Percentiles rank a stretch among this genome's conserved stretches.
phyloP scores from a whole-genome alignment of 306 rosid genomes.

The Rubus idaeus region DNA sequence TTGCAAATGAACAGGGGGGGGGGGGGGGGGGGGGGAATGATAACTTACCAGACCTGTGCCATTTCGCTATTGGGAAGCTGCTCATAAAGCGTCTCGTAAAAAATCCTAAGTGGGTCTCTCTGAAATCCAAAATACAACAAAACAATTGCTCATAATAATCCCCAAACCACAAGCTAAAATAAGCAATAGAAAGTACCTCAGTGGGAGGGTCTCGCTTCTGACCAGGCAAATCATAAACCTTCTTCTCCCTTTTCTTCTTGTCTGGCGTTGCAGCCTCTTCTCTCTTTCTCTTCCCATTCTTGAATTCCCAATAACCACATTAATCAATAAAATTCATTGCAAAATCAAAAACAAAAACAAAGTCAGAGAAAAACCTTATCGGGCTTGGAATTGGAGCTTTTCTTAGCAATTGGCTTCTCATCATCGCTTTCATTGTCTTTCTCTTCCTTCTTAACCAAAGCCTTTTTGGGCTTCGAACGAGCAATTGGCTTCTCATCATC shows the following conservation, averaged over 20 bases:
- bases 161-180: not conserved
- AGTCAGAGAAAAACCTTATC: conserved; percentile 41
- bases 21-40: not conserved
- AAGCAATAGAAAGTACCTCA: conserved; percentile 43
- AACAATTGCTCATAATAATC: conserved; percentile 9
- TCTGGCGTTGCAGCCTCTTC: conserved; percentile 26
- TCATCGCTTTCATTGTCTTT: conserved; percentile 20
- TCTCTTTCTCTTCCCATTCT: conserved; percentile 20
- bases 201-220: conserved; percentile 89
- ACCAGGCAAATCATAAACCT: conserved; percentile 82
- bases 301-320: conserved; percentile 6
- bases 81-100: conserved; percentile 58
- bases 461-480: not conserved
- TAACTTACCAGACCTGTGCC: conserved; percentile 84
- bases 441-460: conserved; percentile 45
- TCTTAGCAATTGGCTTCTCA: conserved; percentile 35
- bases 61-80: conserved; percentile 74
- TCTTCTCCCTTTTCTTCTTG: conserved; percentile 49
- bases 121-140: conserved; percentile 35
- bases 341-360: not conserved
- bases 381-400: conserved; percentile 26
- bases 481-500: conserved; percentile 2
- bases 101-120: conserved; percentile 80
- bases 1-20: not conserved
- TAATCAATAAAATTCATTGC: conserved; percentile 4